phyloP scores from a whole-genome alignment of 2,329 filamentous ascomycete genomes.

The Beauveria sp. region DNA sequence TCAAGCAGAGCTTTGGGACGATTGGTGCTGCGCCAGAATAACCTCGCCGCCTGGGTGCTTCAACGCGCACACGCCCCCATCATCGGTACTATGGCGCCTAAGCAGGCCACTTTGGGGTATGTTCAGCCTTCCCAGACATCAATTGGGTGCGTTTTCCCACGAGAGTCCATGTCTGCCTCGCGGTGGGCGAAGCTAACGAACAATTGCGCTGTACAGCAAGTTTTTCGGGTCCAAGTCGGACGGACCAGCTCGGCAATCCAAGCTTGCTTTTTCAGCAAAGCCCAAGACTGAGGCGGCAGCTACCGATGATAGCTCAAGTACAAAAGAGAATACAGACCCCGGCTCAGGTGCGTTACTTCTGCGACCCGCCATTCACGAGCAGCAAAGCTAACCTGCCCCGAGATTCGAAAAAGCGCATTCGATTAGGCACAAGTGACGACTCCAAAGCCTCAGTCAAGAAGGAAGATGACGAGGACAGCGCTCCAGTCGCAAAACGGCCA shows the following conservation, averaged over 20 bases:
- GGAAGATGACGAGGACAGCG: conserved; percentile 47
- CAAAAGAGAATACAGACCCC: conserved; percentile 32
- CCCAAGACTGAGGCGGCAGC: conserved; percentile 26
- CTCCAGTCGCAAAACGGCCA: conserved; percentile 52
- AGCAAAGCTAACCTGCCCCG: neutral
- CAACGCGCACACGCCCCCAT: neutral
- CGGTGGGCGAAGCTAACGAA: neutral
- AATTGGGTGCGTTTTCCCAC: conserved; percentile 52
- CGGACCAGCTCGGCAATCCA: conserved; percentile 65
- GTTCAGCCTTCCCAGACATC: conserved; percentile 68
- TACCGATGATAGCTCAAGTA: conserved; percentile 20
- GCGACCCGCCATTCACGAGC: neutral
- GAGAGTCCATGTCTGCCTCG: neutral
- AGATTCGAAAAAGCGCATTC: conserved; percentile 42
- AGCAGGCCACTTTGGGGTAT: conserved; percentile 85
- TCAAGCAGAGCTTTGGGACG: neutral
- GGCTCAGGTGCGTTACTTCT: conserved; percentile 27
- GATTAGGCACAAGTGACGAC: conserved; percentile 14
- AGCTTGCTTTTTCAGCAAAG: conserved; percentile 65
- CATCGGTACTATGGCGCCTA: conserved; percentile 38
- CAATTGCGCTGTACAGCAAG: conserved; percentile 48
- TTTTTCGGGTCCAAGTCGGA: conserved; percentile 64
- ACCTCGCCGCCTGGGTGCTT: neutral
- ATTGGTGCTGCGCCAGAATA: conserved; percentile 4
- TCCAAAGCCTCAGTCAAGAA: conserved; percentile 21